Conservation (phyloP, 495 filamentous ascomycete species). For the Penicillium robsamsonii region DNA sequence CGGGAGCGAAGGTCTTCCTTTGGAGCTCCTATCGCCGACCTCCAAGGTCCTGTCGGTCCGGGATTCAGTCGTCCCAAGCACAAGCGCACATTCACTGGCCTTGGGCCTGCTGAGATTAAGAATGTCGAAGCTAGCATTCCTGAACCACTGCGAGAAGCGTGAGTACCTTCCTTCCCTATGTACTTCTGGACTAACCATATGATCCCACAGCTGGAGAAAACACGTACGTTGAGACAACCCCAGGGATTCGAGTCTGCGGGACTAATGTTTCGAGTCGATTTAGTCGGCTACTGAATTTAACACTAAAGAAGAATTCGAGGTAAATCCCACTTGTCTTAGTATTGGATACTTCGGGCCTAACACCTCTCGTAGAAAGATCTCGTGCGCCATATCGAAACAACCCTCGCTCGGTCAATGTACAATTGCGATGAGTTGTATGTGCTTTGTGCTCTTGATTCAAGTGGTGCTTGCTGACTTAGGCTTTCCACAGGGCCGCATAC, state of each 20-base stretch:
- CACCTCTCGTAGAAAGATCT: conserved; percentile 60
- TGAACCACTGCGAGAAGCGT: conserved; percentile 80
- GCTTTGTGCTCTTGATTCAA: not conserved
- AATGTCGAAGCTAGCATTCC: conserved; percentile 86
- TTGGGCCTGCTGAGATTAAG: conserved; percentile 88
- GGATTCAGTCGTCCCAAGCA: conserved; percentile 81
- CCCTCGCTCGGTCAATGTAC: conserved; percentile 91
- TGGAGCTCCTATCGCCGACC: conserved; percentile 75
- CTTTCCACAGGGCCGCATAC: conserved; percentile 70
- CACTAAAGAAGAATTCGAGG: conserved; percentile 71
- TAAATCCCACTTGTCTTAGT: conserved; percentile 18
- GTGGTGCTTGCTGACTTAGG: not conserved
- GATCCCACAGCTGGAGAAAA: conserved; percentile 67
- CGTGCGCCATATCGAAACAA: conserved; percentile 94
- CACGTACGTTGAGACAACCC: conserved; percentile 47
- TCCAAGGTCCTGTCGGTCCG: conserved; percentile 77
- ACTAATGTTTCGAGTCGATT: not conserved
- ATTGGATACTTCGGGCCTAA: conserved; percentile 6
- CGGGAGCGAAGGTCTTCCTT: conserved; percentile 74
- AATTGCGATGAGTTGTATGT: conserved; percentile 87
- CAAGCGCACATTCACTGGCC: conserved; percentile 89
- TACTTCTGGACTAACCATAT: conserved; percentile 17
- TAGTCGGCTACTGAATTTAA: conserved; percentile 68
- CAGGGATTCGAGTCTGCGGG: not conserved
- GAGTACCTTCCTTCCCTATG: conserved; percentile 29